A percentile compares a stretch with the other conserved stretches of the same genome.
phyloP scores from a whole-genome alignment of 2,329 filamentous ascomycete species.

The Orbilia oligospora region DNA sequence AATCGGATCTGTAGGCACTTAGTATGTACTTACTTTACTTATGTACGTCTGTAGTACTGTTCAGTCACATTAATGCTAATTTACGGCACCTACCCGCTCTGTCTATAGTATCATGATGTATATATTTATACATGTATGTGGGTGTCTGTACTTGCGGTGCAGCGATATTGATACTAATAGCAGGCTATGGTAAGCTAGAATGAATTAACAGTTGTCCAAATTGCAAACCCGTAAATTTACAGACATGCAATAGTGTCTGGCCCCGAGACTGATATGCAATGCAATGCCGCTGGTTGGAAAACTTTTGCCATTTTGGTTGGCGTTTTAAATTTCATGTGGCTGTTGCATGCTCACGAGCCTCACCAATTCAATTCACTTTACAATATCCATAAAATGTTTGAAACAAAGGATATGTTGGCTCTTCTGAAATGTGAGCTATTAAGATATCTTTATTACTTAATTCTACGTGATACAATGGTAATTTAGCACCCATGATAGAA shows the following conservation, averaged over 20 bases:
- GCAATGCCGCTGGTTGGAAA: conserved; percentile 15
- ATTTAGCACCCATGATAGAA: conserved; percentile 16
- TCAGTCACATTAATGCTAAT: neutral
- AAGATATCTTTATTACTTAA: conserved; percentile 31
- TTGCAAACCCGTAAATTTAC: too few species aligned
- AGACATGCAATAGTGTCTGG: too few species aligned
- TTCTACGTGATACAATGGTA: conserved; percentile 43
- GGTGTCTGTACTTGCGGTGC: too few species aligned
- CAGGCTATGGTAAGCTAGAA: neutral
- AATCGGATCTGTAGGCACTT: too few species aligned
- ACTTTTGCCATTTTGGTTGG: conserved; percentile 20
- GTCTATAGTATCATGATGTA: too few species aligned
- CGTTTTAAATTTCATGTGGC: conserved; percentile 43
- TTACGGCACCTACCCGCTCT: conserved; percentile 9
- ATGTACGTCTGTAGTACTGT: too few species aligned
- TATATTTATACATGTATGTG: too few species aligned
- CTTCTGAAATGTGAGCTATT: conserved; percentile 10
- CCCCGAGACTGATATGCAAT: too few species aligned
- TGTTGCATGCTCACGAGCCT: conserved; percentile 38
- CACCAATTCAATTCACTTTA: conserved; percentile 38
- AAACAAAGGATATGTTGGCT: conserved; percentile 8
- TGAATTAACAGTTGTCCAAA: neutral
- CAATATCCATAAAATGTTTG: neutral
- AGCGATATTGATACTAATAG: too few species aligned
- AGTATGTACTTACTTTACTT: too few species aligned